A percentile compares a stretch with the other conserved stretches of the same genome.
Conservation (phyloP, 169 alveolate genomes). For the Plasmodium adleri region DNA sequence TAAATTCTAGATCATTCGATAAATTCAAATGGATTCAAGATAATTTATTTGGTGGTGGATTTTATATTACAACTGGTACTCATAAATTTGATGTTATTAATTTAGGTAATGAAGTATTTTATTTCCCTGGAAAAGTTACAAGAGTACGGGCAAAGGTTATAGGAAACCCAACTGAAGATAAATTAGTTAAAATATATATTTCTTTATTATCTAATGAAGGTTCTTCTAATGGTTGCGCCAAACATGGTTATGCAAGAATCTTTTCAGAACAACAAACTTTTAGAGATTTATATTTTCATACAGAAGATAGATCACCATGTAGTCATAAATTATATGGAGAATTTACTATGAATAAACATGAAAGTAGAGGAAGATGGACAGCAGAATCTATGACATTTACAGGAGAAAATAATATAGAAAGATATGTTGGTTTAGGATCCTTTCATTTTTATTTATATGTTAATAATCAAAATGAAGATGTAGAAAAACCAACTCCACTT, state of each 20-base stretch:
- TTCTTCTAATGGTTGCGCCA: constrained; percentile 80
- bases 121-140: constrained; percentile 84
- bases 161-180: constrained; percentile 80
- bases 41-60: constrained; percentile 82
- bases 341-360: constrained; percentile 35
- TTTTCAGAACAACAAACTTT: constrained; percentile 79
- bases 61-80: constrained; percentile 81
- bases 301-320: constrained; percentile 51
- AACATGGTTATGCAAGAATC: constrained; percentile 77
- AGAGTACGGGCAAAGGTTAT: constrained; percentile 70
- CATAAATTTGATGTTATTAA: constrained; percentile 85
- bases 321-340: constrained; percentile 69
- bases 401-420: constrained; percentile 43
- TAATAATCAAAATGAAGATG: constrained; percentile 61
- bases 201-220: constrained; percentile 68
- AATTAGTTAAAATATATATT: constrained; percentile 76
- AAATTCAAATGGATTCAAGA: constrained; percentile 80
- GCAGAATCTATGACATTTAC: constrained; percentile 30
- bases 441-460: constrained; percentile 32
- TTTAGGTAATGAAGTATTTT: constrained; percentile 83
- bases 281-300: constrained; percentile 73
- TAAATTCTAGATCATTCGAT: constrained; percentile 75
- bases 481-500: constrained; percentile 50
- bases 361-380: constrained; percentile 69
- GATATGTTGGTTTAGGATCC: constrained; percentile 56